Conservation (phyloP, 441 rosid genomes). For the Breynia disticha region DNA sequence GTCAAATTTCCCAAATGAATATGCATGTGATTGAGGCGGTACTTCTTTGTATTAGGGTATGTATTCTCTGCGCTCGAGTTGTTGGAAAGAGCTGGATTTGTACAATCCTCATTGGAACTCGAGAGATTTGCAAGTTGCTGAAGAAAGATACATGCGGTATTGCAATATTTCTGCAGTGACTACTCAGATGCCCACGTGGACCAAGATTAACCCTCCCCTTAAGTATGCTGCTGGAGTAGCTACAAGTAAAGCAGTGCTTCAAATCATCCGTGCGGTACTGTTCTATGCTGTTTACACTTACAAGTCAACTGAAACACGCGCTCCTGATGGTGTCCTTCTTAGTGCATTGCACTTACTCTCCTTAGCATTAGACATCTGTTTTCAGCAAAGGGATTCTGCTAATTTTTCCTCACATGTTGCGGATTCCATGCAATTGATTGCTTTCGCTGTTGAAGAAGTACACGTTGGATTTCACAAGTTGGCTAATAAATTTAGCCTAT, state of each 20-base stretch:
- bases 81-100: constrained; percentile 94
- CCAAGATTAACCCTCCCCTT: constrained; percentile 68
- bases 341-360: constrained; percentile 77
- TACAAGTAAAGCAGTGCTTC: constrained; percentile 61
- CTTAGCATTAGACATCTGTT: constrained; percentile 63
- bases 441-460: constrained; percentile 62
- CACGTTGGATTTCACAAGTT: constrained; percentile 34
- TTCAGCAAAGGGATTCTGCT: constrained; percentile 38
- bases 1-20: constrained; percentile 13
- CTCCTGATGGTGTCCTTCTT: constrained; percentile 69
- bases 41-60: constrained; percentile 49
- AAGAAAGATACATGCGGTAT: constrained; percentile 81
- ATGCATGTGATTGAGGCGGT: constrained; percentile 3
- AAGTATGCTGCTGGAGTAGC: constrained; percentile 62
- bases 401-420: constrained; percentile 23
- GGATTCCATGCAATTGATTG: constrained; percentile 38
- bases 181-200: constrained; percentile 87
- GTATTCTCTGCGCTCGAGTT: constrained; percentile 66
- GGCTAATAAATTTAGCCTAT: constrained; percentile 54
- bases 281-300: constrained; percentile 72
- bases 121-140: constrained; percentile 89
- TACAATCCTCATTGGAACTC: constrained; percentile 92
- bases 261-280: constrained; percentile 62
- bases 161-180: constrained; percentile 69
- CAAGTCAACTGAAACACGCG: constrained; percentile 54